Base-by-base conservation (phyloP, 768 basidiomycete genomes). In the Tremella mesenterica region DNA sequence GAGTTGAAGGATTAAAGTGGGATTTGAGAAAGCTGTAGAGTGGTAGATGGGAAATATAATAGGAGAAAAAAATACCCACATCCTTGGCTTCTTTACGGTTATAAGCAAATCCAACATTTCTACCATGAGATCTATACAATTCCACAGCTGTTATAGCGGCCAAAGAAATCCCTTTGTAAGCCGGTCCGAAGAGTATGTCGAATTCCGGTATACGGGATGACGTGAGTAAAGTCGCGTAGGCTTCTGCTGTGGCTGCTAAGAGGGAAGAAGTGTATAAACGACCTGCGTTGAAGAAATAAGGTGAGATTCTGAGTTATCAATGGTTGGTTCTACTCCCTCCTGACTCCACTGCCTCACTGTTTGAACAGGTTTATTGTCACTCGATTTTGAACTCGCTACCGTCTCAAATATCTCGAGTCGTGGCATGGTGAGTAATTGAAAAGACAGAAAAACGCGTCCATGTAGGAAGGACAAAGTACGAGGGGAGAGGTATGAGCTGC, bases 271-370 rank as follows among this genome's bases (percentile, higher is more conserved):
- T 83, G 70, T 83, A 86, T 60, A 99, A 79, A 20, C 89, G 79
- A 10, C 88, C 88, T 1, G 91, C 90, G 66, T 96, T 96, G 79
- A 96, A 91, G 74, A 96, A 99, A 76, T 97, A 97, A 1, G 93
- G 95, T 7, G 93, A 99, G 50, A 80, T 76, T 34, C 88, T 88
- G 73, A 58, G 31, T 26, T n/a, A n/a, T n/a, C n/a, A 16, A 8
- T 13, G 21, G 2, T 50, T 38, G 43, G 44, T 43, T 46, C 29
- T 28, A 34, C 6, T 47, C 23, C n/a, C n/a, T n/a, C n/a, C n/a
- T n/a, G n/a, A n/a, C n/a, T n/a, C n/a, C n/a, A n/a, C n/a, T n/a
- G n/a, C 10, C n/a, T n/a, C n/a, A n/a, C n/a, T n/a, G n/a, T n/a
- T n/a, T n/a, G n/a, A n/a, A n/a, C n/a, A n/a, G n/a, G n/a, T n/a